A percentile compares a stretch with the other conserved stretches of the same genome.
Conservation (phyloP, 257 asterid genomes). For the Pogostemon cablin region DNA sequence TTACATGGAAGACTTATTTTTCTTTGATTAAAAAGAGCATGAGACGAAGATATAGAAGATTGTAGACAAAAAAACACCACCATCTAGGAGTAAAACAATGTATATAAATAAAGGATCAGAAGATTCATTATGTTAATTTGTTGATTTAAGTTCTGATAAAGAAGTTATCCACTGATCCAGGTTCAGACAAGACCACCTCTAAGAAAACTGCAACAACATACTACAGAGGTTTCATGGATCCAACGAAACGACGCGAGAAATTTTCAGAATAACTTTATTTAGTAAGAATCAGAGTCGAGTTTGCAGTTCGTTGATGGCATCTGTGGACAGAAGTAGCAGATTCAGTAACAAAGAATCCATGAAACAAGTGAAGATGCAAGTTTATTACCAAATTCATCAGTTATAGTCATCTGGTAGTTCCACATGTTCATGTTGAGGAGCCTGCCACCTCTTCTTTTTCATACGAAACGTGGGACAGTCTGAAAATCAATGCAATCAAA, state of each 20-base stretch:
- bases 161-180: not conserved
- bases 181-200: not conserved
- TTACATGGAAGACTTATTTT: no score
- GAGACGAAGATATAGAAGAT: no score
- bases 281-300: conserved; percentile 40
- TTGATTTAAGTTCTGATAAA: no score
- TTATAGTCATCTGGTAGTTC: conserved; percentile 56
- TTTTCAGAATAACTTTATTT: conserved; percentile 30
- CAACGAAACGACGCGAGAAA: conserved; percentile 9
- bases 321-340: conserved; percentile 27
- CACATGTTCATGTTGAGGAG: conserved; percentile 58
- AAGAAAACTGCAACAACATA: conserved; percentile 7
- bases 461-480: conserved; percentile 58
- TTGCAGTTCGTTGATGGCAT: conserved; percentile 27
- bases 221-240: conserved; percentile 19
- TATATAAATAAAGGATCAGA: no score
- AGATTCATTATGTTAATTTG: no score
- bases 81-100: no score
- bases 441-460: conserved; percentile 60
- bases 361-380: conserved; percentile 12
- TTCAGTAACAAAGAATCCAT: not conserved
- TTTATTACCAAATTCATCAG: conserved; percentile 42
- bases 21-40: no score
- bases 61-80: no score
- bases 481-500: conserved; percentile 36